These are phyloP conservation scores for Xanthoconium stramineum DNA, from an alignment of 768 basidiomycete genomes.

Conservation along the genomic window DNA sequence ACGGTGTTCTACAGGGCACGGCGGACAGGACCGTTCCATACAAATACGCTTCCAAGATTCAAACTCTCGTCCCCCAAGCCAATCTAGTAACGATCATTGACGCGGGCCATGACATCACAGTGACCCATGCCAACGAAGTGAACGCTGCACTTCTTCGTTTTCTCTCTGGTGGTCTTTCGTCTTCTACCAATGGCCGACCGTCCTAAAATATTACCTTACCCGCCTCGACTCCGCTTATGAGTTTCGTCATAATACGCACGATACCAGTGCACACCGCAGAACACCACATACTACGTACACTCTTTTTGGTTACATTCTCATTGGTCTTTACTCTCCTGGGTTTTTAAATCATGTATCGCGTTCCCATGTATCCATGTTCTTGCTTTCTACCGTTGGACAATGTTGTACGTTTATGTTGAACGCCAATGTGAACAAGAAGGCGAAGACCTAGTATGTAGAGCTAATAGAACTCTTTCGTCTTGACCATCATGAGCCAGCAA, in stretches of 20 bases:
- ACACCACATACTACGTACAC: constrained; percentile 5
- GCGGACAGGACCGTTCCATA: constrained; percentile 34
- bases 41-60: constrained; percentile 31
- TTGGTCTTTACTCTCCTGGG: not conserved
- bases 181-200: not conserved
- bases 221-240: not conserved
- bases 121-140: constrained; percentile 33
- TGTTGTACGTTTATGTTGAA: constrained; percentile 11
- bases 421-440: not conserved
- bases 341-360: not conserved
- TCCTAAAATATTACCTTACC: not conserved
- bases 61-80: constrained; percentile 27
- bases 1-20: constrained; percentile 26
- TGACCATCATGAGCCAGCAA: constrained; percentile 9
- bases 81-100: constrained; percentile 27
- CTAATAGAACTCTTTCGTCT: not conserved
- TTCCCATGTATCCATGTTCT: constrained; percentile 11
- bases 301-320: constrained; percentile 1
- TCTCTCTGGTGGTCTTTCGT: constrained; percentile 14
- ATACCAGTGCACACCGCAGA: not conserved
- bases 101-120: constrained; percentile 31
- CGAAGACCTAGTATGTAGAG: too few species aligned
- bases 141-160: constrained; percentile 27
- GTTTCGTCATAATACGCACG: not conserved
- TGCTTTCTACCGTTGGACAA: not conserved